Base-by-base conservation (phyloP, 1,284 basidiomycete species). In the Ustilago vetiveriae region DNA sequence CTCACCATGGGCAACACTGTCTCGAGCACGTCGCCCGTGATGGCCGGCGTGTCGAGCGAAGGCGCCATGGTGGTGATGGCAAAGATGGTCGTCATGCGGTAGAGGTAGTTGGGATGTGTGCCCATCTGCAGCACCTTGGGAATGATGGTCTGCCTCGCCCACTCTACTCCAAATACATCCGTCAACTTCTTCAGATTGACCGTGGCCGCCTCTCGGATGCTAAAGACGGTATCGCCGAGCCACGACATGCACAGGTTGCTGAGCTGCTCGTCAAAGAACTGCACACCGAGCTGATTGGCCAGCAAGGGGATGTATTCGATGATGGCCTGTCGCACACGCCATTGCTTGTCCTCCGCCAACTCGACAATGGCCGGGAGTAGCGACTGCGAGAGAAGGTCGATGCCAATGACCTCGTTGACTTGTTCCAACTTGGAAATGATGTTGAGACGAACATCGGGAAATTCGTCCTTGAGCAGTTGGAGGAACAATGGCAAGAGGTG, bases 111-210 rank as follows among this genome's bases (percentile, higher is more conserved):
- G 21, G 92, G 92, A 84, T 98, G 94, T 65, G 90, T 88, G 14
- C 93, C 94, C 96, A 98, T 98, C 60, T 90, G 91, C 81, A 98
- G 89, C 33, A 99, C 93, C 84, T 97, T 97, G 21, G 96, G 96
- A 49, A 98, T 92, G 80, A 99, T 98, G 33, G 94, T 90, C 57
- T 88, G 86, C 82, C 90, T 90, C 32, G 96, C 94, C 96, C 96
- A 99, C 16, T 97, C 94, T 21, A 98, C 93, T 39, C 96, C 96
- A 80, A 99, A 99, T 7, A 98, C 96, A 76, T 98, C 96, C 5
- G 95, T 97, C 75, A 99, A 85, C 83, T 96, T 97, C 86, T 93
- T 94, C 75, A 99, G 85, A 83, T 99, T 99, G 82, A 94, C 88
- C 0, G 94, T 98, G 1, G 96, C 96, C 14, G 95, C 91, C 83